Conservation (phyloP, 495 filamentous ascomycete species). For the Podospora tetraspora region DNA sequence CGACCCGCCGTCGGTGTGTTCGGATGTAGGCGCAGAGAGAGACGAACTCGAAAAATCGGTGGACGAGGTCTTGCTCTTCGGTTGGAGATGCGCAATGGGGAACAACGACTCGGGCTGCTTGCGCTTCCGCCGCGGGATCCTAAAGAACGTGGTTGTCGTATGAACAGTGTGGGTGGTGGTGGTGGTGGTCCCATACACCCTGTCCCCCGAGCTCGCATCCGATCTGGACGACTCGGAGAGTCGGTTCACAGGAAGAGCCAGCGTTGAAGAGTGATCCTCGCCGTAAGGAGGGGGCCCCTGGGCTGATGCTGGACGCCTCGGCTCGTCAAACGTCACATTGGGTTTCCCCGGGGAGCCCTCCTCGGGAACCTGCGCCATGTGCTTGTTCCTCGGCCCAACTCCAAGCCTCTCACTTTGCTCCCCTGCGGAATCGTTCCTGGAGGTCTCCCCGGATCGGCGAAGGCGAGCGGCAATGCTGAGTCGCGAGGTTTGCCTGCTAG, state of each 20-base stretch:
- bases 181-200: slow-evolving; percentile 56
- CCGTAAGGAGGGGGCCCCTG: slow-evolving; percentile 54
- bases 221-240: slow-evolving; percentile 90
- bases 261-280: slow-evolving; percentile 59
- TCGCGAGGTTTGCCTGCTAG: slow-evolving; percentile 49
- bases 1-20: slow-evolving; percentile 12
- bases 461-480: slow-evolving; percentile 44
- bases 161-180: slow-evolving; percentile 57
- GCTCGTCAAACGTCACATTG: slow-evolving; percentile 61
- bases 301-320: slow-evolving; percentile 53
- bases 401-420: slow-evolving; percentile 18
- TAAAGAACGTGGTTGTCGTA: slow-evolving; percentile 69
- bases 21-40: slow-evolving; percentile 25
- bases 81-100: slow-evolving; percentile 63
- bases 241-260: slow-evolving; percentile 64
- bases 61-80: slow-evolving; percentile 51
- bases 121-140: slow-evolving; percentile 67
- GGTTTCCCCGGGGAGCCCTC: slow-evolving; percentile 40
- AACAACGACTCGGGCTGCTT: slow-evolving; percentile 83
- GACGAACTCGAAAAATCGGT: slow-evolving; percentile 29
- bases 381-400: slow-evolving; percentile 36
- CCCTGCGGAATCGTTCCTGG: slow-evolving; percentile 32
- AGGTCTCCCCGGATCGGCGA: slow-evolving; percentile 40
- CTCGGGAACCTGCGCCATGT: slow-evolving; percentile 35
- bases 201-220: slow-evolving; percentile 78